Conservation (phyloP, 108 stramenopile species). For the Poteriospumella lacustris region DNA sequence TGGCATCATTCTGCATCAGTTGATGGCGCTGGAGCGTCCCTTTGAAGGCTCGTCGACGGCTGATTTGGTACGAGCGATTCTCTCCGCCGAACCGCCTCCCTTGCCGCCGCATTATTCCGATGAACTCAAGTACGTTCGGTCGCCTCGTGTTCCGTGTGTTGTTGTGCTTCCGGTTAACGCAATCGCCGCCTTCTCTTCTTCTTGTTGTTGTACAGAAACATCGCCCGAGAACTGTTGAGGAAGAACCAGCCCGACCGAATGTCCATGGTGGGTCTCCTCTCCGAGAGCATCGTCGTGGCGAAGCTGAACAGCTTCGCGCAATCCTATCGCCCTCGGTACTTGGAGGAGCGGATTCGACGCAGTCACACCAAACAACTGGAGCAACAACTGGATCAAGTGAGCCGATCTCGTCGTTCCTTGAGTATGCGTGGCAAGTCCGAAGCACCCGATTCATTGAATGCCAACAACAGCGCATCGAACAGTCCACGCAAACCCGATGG, state of each 20-base stretch:
- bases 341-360: conserved; percentile 19
- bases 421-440: too few relatives aligned
- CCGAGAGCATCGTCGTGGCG: not conserved
- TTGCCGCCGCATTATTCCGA: conserved; percentile 19
- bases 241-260: not conserved
- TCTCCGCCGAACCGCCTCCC: not conserved
- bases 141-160: not conserved
- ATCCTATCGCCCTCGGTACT: conserved; percentile 10
- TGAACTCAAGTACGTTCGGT: not conserved
- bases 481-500: too few relatives aligned
- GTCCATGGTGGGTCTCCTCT: not conserved
- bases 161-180: not conserved
- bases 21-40: conserved; percentile 3
- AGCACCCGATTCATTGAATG: too few relatives aligned
- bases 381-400: conserved; percentile 10
- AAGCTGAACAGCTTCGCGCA: not conserved
- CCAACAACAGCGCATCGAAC: too few relatives aligned
- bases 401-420: too few relatives aligned
- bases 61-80: conserved; percentile 5
- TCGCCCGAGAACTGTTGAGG: not conserved
- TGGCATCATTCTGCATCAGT: conserved; percentile 3
- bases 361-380: not conserved
- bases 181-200: not conserved
- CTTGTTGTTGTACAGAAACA: not conserved
- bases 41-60: conserved; percentile 22